phyloP scores from a whole-genome alignment of 371 early-diverging fungal species.

The Mucor velutinosus region DNA sequence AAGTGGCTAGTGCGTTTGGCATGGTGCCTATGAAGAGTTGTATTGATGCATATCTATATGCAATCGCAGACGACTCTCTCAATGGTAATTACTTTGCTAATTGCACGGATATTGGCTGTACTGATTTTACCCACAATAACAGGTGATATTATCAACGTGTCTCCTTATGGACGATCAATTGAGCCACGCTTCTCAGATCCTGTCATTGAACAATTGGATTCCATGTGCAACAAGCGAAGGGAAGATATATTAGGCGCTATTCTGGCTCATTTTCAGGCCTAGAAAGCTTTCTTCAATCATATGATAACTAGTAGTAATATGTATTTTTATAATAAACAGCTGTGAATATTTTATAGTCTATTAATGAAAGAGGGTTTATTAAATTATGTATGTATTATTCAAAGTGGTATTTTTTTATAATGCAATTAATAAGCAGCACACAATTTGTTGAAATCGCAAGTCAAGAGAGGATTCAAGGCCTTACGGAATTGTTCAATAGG shows the following conservation, averaged over 20 bases:
- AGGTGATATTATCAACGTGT: constrained; percentile 34
- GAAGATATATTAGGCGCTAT: constrained; percentile 2
- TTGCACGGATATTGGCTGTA: background rate
- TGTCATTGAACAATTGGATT: constrained; percentile 23
- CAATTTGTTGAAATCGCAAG: background rate
- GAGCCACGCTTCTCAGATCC: constrained; percentile 31
- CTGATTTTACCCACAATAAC: background rate
- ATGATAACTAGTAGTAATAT: background rate
- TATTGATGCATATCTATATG: constrained; percentile 28
- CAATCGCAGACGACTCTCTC: constrained; percentile 26
- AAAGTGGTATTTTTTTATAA: background rate
- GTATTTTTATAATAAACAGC: background rate
- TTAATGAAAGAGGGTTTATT: background rate
- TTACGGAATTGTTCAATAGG: background rate
- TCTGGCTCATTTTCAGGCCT: constrained; percentile 1
- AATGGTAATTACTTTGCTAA: constrained; percentile 23
- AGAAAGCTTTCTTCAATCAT: background rate
- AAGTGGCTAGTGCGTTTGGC: constrained; percentile 20
- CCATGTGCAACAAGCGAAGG: constrained; percentile 22
- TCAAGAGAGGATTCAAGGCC: background rate
- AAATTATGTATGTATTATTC: background rate
- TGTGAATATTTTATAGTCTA: background rate
- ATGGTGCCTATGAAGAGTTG: constrained; percentile 29
- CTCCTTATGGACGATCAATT: constrained; percentile 12
- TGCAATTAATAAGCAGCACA: background rate